A percentile compares a stretch with the other conserved stretches of the same genome.
Conservation (phyloP, 2,329 filamentous ascomycete species). For the Neurospora sp. region DNA sequence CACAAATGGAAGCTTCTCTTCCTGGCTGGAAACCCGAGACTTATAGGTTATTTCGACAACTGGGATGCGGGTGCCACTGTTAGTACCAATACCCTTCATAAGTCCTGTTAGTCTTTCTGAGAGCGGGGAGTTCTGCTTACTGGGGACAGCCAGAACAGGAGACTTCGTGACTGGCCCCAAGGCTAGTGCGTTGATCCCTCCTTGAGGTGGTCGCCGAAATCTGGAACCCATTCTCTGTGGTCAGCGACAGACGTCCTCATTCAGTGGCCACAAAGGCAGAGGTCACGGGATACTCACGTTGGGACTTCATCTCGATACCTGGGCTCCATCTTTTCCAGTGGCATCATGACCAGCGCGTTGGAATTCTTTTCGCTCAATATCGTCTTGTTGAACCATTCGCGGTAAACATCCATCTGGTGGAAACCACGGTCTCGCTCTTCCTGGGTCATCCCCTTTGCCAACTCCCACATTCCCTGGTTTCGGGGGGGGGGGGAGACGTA, state of each 20-base stretch:
- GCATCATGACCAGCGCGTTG: too few relatives aligned
- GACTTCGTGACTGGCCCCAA: not conserved
- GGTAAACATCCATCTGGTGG: not conserved
- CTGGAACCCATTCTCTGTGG: too few relatives aligned
- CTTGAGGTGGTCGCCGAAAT: too few relatives aligned
- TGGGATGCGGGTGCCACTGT: not conserved
- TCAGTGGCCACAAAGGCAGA: too few relatives aligned
- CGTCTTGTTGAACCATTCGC: not conserved
- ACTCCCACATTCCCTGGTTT: not conserved
- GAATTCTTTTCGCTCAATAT: too few relatives aligned
- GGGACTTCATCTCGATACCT: too few relatives aligned
- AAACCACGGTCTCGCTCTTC: not conserved
- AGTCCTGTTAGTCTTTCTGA: not conserved
- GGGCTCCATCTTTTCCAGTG: too few relatives aligned
- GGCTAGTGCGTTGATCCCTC: not conserved
- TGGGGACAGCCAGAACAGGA: slow-evolving; percentile 5
- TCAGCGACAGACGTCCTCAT: too few relatives aligned
- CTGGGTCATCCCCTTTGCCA: not conserved
- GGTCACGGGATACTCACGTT: too few relatives aligned
- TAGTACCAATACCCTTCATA: not conserved
- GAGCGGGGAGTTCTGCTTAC: not conserved
- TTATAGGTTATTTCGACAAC: not conserved
- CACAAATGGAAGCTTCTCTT: slow-evolving; percentile 1
- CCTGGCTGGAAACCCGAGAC: not conserved
- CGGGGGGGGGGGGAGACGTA: slow-evolving; percentile 1